phyloP scores from a whole-genome alignment of 768 basidiomycete species.

The Kwoniella sp. region DNA sequence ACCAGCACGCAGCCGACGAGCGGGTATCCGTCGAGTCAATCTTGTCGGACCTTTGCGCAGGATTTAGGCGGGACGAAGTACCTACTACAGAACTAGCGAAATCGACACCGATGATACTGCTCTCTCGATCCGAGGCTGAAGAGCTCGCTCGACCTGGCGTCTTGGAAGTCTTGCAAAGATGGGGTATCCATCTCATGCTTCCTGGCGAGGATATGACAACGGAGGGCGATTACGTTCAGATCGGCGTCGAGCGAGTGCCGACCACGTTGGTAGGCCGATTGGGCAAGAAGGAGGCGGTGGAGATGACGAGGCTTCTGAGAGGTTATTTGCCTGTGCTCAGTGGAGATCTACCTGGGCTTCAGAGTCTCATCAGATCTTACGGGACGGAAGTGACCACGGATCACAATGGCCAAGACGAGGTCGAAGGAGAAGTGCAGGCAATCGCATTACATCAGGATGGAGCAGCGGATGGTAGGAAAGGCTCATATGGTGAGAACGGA shows the following conservation, averaged over 20 bases:
- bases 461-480: not conserved
- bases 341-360: constrained; percentile 55
- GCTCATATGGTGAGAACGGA: not conserved
- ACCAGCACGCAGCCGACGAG: constrained; percentile 99
- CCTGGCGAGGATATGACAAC: constrained; percentile 20
- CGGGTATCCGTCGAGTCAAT: constrained; percentile 85
- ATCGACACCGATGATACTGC: constrained; percentile 65
- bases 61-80: constrained; percentile 61
- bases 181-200: constrained; percentile 47
- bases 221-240: constrained; percentile 26
- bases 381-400: not conserved
- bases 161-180: constrained; percentile 36
- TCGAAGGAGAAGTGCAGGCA: not conserved
- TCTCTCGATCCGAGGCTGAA: constrained; percentile 68
- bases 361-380: constrained; percentile 26
- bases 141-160: constrained; percentile 56
- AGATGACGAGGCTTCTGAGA: constrained; percentile 75
- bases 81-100: constrained; percentile 57
- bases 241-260: constrained; percentile 36
- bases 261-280: constrained; percentile 34
- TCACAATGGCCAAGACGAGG: not conserved
- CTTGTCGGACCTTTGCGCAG: constrained; percentile 71
- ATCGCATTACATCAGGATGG: not conserved
- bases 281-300: constrained; percentile 61
- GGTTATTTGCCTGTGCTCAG: constrained; percentile 68